phyloP scores from a whole-genome alignment of 352 stramenopile genomes.

The Blastocystis sp. region DNA sequence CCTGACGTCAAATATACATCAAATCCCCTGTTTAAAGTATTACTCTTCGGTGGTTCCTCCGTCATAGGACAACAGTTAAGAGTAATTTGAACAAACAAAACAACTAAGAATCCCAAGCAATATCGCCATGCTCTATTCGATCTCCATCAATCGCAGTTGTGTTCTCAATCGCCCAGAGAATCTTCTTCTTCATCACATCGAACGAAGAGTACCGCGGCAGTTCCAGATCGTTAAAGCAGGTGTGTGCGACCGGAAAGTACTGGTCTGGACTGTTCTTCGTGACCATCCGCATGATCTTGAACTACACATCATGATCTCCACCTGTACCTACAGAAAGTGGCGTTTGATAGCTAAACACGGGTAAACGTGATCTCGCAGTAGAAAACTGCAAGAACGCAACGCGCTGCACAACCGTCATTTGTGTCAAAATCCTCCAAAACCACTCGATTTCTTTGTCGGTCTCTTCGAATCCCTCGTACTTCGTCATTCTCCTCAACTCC shows the following conservation, averaged over 20 bases:
- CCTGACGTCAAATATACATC: not conserved
- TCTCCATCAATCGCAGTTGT: constrained; percentile 68
- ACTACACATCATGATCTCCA: constrained; percentile 61
- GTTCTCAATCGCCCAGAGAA: constrained; percentile 67
- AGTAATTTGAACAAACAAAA: not conserved
- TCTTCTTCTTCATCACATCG: constrained; percentile 64
- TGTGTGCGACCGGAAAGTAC: constrained; percentile 89
- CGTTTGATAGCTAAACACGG: not conserved
- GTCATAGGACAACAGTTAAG: not conserved
- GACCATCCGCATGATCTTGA: constrained; percentile 64
- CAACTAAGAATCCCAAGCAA: constrained; percentile 38
- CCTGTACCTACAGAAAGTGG: not conserved
- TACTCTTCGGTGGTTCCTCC: not conserved
- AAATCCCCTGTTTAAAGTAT: not conserved
- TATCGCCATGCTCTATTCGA: constrained; percentile 63
- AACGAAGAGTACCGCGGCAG: constrained; percentile 83
- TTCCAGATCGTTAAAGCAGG: constrained; percentile 95
- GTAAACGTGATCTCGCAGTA: constrained; percentile 25
- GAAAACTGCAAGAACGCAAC: constrained; percentile 44
- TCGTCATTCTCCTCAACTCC: constrained; percentile 3
- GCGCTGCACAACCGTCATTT: not conserved
- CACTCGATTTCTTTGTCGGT: constrained; percentile 3
- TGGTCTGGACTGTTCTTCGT: constrained; percentile 67
- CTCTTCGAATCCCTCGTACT: constrained; percentile 16
- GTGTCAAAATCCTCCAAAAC: constrained; percentile 21